Evolutionary conservation across 768 basidiomycete species (phyloP).

Genomic region (Panus rudis): DNA sequence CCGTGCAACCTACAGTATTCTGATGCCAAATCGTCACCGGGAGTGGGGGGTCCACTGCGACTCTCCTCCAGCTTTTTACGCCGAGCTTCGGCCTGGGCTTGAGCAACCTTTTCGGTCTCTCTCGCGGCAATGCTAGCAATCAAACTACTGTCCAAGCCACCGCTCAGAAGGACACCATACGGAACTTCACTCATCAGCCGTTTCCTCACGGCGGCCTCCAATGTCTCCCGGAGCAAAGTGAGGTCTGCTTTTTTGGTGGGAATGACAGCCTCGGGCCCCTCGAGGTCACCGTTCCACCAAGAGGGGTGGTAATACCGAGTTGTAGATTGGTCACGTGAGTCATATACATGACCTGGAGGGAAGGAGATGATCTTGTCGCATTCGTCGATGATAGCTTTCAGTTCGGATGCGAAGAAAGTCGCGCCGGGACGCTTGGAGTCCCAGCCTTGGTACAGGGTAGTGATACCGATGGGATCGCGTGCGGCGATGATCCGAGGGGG

Average conservation of each 20-base stretch:
- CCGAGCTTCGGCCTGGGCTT: slow-evolving; percentile 68
- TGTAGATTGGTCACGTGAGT: slow-evolving; percentile 73
- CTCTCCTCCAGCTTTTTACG: slow-evolving; percentile 50
- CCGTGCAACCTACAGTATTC: slow-evolving; percentile 44
- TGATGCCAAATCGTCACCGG: slow-evolving; percentile 27
- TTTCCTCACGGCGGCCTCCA: slow-evolving; percentile 91
- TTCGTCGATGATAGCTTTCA: slow-evolving; percentile 85
- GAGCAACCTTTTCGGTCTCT: slow-evolving; percentile 88
- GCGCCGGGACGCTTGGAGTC: slow-evolving; percentile 73
- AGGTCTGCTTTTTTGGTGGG: slow-evolving; percentile 61
- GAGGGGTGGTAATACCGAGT: slow-evolving; percentile 81
- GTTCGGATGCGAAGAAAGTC: slow-evolving; percentile 91
- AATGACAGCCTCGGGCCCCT: slow-evolving; percentile 44
- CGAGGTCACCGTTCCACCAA: slow-evolving; percentile 85
- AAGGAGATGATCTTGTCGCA: slow-evolving; percentile 94
- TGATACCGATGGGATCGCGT: slow-evolving; percentile 95
- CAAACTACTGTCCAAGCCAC: slow-evolving; percentile 92
- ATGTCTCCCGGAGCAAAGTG: slow-evolving; percentile 63
- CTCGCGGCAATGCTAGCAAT: slow-evolving; percentile 93
- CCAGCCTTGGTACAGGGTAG: slow-evolving; percentile 98
- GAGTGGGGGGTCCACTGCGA: slow-evolving; percentile 50
- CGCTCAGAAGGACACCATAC: slow-evolving; percentile 92
- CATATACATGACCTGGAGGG: slow-evolving; percentile 95
- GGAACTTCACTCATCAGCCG: slow-evolving; percentile 98
- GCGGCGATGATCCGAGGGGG: slow-evolving; percentile 92